Percentiles rank a stretch among this genome's conserved stretches.
These are phyloP conservation scores for Hippophae rhamnoides DNA, from an alignment of 306 rosid genomes.

Conservation along the genomic window DNA sequence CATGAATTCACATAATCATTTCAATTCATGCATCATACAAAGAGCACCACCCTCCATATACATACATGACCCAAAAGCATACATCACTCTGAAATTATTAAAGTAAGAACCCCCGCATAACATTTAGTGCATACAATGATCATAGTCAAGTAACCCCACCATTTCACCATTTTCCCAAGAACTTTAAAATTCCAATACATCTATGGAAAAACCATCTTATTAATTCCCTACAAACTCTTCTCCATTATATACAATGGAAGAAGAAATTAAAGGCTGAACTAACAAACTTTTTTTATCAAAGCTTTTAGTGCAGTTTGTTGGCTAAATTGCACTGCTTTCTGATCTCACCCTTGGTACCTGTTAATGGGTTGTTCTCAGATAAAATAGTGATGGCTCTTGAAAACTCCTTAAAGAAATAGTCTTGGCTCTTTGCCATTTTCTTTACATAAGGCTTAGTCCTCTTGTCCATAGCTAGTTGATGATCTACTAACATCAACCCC, in stretches of 20 bases:
- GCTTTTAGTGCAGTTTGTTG: conserved; percentile 60
- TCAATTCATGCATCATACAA: conserved; percentile 24
- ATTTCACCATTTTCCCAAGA: too few species aligned
- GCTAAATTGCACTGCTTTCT: conserved; percentile 80
- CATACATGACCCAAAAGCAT: conserved; percentile 8
- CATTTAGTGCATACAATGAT: conserved; percentile 14
- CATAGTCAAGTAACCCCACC: neutral
- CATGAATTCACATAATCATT: conserved; percentile 21
- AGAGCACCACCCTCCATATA: conserved; percentile 18
- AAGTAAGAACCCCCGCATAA: conserved; percentile 12
- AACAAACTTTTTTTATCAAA: neutral
- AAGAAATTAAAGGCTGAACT: conserved; percentile 14
- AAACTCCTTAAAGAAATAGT: conserved; percentile 79
- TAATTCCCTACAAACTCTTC: conserved; percentile 24
- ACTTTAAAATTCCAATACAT: neutral
- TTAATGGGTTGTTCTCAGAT: conserved; percentile 93
- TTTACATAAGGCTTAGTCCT: conserved; percentile 88
- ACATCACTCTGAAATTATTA: conserved; percentile 11
- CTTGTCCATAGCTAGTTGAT: conserved; percentile 72
- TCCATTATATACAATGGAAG: conserved; percentile 18
- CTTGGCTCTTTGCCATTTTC: conserved; percentile 94
- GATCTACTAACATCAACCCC: conserved; percentile 74
- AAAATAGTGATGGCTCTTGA: conserved; percentile 66
- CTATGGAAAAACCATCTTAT: conserved; percentile 6
- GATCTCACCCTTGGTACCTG: conserved; percentile 83